phyloP scores from a whole-genome alignment of 2,329 filamentous ascomycete species.

The Ophioceras dolichostomum region DNA sequence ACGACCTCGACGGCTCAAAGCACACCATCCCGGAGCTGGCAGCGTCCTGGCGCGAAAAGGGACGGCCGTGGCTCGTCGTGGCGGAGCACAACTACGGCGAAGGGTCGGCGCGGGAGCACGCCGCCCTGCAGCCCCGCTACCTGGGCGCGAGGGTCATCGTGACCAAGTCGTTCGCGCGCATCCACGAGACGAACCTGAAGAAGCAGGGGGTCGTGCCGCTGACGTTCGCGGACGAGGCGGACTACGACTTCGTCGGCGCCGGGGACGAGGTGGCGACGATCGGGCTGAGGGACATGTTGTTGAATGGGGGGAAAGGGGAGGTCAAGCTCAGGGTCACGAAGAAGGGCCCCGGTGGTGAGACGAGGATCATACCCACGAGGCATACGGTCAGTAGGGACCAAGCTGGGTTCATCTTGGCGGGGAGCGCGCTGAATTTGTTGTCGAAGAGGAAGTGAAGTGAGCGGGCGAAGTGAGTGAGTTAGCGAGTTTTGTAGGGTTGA shows the following conservation, averaged over 20 bases:
- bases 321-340: conserved; percentile 58
- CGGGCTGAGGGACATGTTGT: conserved; percentile 72
- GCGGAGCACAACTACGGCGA: conserved; percentile 96
- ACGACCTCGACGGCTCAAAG: conserved; percentile 66
- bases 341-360: conserved; percentile 51
- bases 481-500: no score
- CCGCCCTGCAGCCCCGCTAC: conserved; percentile 74
- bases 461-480: neutral
- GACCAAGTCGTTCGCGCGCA: conserved; percentile 71
- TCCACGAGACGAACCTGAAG: conserved; percentile 90
- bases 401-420: conserved; percentile 82
- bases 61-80: conserved; percentile 79
- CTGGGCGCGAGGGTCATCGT: conserved; percentile 75
- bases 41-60: conserved; percentile 64
- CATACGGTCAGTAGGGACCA: conserved; percentile 87
- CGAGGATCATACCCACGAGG: conserved; percentile 59
- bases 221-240: conserved; percentile 76
- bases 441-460: conserved; percentile 39
- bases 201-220: conserved; percentile 94
- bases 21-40: conserved; percentile 81
- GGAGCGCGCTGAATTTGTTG: conserved; percentile 84
- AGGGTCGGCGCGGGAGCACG: conserved; percentile 74
- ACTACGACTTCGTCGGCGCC: conserved; percentile 75
- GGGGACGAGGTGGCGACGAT: conserved; percentile 75
- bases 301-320: conserved; percentile 63